Conservation (phyloP, 139 green algal species). For the Picochlorum sp. region DNA sequence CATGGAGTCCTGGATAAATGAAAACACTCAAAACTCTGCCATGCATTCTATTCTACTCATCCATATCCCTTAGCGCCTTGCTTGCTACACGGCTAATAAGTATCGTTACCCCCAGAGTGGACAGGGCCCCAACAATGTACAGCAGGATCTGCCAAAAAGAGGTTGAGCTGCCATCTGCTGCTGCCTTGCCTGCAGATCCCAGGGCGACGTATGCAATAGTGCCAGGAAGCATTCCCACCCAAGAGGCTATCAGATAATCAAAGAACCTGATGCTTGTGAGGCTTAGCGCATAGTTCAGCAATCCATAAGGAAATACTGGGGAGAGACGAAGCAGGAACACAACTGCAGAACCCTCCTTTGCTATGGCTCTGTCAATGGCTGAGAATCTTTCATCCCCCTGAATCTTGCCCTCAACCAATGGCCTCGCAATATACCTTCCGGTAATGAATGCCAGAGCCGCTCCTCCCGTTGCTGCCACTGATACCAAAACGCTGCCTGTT, state of each 20-base stretch:
- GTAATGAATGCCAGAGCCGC: slow-evolving; percentile 52
- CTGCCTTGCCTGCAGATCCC: slow-evolving; percentile 39
- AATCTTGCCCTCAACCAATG: slow-evolving; percentile 30
- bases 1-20: too few species aligned
- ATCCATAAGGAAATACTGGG: slow-evolving; percentile 57
- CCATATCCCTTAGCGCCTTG: slow-evolving; percentile 27
- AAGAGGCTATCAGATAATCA: slow-evolving; percentile 56
- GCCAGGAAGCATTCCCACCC: slow-evolving; percentile 69
- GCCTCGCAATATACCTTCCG: slow-evolving; percentile 44
- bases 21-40: too few species aligned
- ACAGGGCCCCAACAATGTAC: slow-evolving; percentile 41
- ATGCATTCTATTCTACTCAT: too few species aligned
- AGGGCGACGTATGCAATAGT: slow-evolving; percentile 71
- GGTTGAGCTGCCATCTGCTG: slow-evolving; percentile 22
- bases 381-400: slow-evolving; percentile 20
- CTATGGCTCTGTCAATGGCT: slow-evolving; percentile 37
- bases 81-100: slow-evolving; percentile 35
- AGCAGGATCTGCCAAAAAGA: slow-evolving; percentile 25
- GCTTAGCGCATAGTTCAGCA: slow-evolving; percentile 60
- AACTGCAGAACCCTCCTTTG: slow-evolving; percentile 33
- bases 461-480: slow-evolving; percentile 39
- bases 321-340: slow-evolving; percentile 65
- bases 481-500: slow-evolving; percentile 50
- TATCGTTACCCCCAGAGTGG: slow-evolving; percentile 42
- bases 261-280: slow-evolving; percentile 40